These are phyloP conservation scores for Diaporthe humulicola DNA, from an alignment of 2,329 filamentous ascomycete genomes.

Conservation along the genomic window DNA sequence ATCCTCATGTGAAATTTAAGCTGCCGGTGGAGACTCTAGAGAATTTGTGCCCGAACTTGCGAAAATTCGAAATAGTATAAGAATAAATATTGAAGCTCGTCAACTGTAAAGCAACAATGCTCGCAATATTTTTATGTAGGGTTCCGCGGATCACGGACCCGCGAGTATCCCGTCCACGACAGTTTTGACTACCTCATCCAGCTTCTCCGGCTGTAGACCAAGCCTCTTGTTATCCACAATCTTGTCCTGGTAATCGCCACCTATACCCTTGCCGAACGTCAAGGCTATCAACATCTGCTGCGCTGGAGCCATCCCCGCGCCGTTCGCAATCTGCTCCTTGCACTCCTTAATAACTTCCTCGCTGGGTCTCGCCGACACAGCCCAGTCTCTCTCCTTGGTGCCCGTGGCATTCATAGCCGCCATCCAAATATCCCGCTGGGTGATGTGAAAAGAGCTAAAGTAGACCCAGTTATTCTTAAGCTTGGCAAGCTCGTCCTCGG, in stretches of 20 bases:
- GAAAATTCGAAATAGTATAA: background rate
- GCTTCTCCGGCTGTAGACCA: background rate
- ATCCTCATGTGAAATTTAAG: background rate
- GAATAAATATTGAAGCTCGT: background rate
- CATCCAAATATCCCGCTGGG: constrained; percentile 51
- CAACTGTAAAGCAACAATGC: too few species aligned
- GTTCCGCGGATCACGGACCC: background rate
- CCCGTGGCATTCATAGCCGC: constrained; percentile 51
- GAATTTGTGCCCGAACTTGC: background rate
- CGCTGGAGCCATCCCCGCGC: background rate
- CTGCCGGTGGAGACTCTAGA: background rate
- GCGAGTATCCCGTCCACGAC: background rate
- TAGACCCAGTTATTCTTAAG: constrained; percentile 50
- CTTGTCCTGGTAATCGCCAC: constrained; percentile 8
- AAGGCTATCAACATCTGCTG: constrained; percentile 2
- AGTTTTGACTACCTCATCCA: background rate
- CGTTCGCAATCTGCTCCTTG: background rate
- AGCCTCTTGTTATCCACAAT: background rate
- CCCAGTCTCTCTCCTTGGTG: constrained; percentile 39
- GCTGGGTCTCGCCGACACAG: background rate
- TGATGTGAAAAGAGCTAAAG: constrained; percentile 52
- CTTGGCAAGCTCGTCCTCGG: constrained; percentile 47
- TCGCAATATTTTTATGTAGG: too few species aligned
- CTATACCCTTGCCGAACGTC: background rate
- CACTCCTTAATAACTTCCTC: background rate